Evolutionary conservation across 495 filamentous ascomycete genomes (phyloP), one percentile per base, ranked within the genome.

Genomic region (Stereocaulon alpinum): DNA sequence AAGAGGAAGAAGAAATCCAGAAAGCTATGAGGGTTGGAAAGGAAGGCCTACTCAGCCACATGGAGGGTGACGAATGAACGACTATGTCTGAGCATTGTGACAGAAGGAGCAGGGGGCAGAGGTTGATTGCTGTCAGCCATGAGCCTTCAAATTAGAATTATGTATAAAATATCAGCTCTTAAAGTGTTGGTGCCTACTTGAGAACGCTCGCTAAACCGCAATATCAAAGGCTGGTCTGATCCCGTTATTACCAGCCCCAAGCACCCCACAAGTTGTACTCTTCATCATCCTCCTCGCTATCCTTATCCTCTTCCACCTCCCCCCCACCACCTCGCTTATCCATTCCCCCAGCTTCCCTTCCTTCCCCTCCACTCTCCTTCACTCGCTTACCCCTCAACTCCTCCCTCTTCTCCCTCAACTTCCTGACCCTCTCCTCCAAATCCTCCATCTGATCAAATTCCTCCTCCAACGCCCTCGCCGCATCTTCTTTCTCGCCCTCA

Each of bases 401-500:
- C 63, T 87, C 84, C 56, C 81, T 74, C 68, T 75, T 83, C 64
- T 91, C 86, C 66, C 91, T 86, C 61, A 98, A 70, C 65, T 77
- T 81, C 65, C 77, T 75, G 9, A 95, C 87, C 42, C 91, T 79
- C 63, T 83, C 82, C 71, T 96, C 93, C 48, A 96, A 78, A 56
- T 82, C 82, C 68, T 93, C 89, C 92, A 97, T 96, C 68, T 93
- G 85, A 55, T 95, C 93, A 68, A 97, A 89, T 70, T 98, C 93
- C 59, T 87, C 84, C 69, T 92, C 84, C 58, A 96, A 70, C 57
- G 84, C 80, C 50, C 87, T 80, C 22, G 82, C 85, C 4, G 91
- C 90, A 66, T 95, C 91, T 66, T 96, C 91, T 24, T 84, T 84
- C 73, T 95, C 89, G 18, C 84, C 88, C 60, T 88, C 90, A n/a